phyloP scores from a whole-genome alignment of 1,284 basidiomycete species.

The Coriolopsis trogii region DNA sequence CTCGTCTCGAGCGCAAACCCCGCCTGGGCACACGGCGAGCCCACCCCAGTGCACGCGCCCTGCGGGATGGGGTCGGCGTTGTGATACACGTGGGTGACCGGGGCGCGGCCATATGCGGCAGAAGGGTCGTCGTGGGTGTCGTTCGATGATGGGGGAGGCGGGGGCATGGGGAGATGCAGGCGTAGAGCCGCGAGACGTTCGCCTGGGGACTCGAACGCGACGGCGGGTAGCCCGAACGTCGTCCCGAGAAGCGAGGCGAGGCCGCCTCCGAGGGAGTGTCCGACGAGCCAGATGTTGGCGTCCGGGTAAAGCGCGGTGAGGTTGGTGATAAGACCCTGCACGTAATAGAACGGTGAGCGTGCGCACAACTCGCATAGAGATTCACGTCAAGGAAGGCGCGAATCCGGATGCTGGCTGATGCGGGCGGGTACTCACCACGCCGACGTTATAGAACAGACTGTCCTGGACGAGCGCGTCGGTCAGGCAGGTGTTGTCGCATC shows the following conservation, averaged over 20 bases:
- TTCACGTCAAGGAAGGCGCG: too few relatives aligned
- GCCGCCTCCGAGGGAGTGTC: conserved; percentile 88
- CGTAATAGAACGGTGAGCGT: too few relatives aligned
- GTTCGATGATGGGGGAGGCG: conserved; percentile 29
- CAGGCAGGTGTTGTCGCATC: conserved; percentile 85
- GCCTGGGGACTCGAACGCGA: conserved; percentile 93
- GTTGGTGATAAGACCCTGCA: conserved; percentile 78
- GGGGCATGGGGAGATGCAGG: conserved; percentile 83
- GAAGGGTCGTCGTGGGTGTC: conserved; percentile 3
- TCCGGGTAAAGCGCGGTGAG: conserved; percentile 82
- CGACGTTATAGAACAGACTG: conserved; percentile 87
- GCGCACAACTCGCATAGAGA: too few relatives aligned
- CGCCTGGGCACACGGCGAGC: conserved; percentile 64
- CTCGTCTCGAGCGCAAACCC: conserved; percentile 76
- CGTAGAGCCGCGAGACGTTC: conserved; percentile 87
- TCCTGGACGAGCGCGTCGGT: conserved; percentile 86
- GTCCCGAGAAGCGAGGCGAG: conserved; percentile 87
- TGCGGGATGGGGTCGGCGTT: conserved; percentile 83
- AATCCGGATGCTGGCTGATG: too few relatives aligned
- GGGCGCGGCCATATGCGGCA: conserved; percentile 34
- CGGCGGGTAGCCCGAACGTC: conserved; percentile 92
- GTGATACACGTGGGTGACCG: conserved; percentile 79
- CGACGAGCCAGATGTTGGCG: conserved; percentile 91
- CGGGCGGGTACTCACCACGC: conserved; percentile 72
- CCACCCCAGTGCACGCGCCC: conserved; percentile 71